Evolutionary conservation across 1,139 yeast species (phyloP), one percentile per base, ranked within the genome.

Genomic region (Pichia sp.): DNA sequence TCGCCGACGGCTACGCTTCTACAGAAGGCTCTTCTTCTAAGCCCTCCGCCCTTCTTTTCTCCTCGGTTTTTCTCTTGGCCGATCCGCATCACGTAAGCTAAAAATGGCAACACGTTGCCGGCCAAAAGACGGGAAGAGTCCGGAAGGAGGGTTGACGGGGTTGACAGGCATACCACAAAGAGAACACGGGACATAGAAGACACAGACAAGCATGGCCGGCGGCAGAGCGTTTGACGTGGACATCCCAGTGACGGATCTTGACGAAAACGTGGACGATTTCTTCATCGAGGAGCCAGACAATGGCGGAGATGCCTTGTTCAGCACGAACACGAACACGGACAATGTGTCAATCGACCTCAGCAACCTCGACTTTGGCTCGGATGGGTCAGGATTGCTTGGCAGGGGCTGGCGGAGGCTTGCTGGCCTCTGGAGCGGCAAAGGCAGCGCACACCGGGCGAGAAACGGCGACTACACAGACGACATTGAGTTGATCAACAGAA

Each of bases 221-320:
- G 47, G 50, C 7, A 47, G 38, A 31, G 64, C 64, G 10, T 68
- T 67, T 59, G 65, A 67, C 1, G 81, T 76, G 8, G 88, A 83
- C 60, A 69, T 80, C 2, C 88, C 87, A 0, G 75, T 83, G 13
- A 79, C 84, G 0, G 77, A 82, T 61, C 70, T 83, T 55, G 87
- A 83, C 61, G 70, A 68, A 1, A 82, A 77, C 8, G 84, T 81
- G 54, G 83, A 80, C 53, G 62, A 63, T 13, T 53, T 58, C 52
- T 61, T 60, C 38, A 62, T 66, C 13, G 70, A 65, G 54, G 71
- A 76, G 50, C 40, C 23, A 11, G 13, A 49, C n/a, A 6, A 13
- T 36, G 31, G 40, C 26, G 16, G n/a, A 13, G 7, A 4, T 23
- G 26, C 26, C 26, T 23, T 23, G 26, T 23, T 23, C 26, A 23